phyloP scores from a whole-genome alignment of 2,329 filamentous ascomycete species.

The Pestalotiopsis sp. region DNA sequence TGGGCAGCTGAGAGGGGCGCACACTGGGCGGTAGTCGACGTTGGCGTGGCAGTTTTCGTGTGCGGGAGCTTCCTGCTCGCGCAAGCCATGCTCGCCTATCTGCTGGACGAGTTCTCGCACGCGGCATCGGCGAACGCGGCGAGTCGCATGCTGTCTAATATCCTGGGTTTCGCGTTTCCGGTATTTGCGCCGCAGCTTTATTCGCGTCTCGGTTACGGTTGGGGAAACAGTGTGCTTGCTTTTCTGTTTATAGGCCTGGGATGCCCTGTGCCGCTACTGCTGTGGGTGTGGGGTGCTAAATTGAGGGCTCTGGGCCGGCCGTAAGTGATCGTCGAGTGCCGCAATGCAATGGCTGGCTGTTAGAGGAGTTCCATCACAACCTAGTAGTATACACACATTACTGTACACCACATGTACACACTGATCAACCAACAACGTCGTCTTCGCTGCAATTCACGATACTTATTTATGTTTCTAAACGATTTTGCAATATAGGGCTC shows the following conservation, averaged over 20 bases:
- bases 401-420: no score
- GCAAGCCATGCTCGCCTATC: neutral
- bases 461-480: no score
- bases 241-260: constrained; percentile 37
- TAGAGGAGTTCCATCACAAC: no score
- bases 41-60: constrained; percentile 50
- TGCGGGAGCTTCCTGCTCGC: neutral
- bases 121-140: constrained; percentile 7
- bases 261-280: constrained; percentile 19
- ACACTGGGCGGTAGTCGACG: constrained; percentile 60
- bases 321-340: neutral
- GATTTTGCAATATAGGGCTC: no score
- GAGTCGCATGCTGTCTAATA: constrained; percentile 27
- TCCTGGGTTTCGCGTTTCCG: constrained; percentile 57
- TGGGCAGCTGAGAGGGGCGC: constrained; percentile 54
- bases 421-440: no score
- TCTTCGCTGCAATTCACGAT: no score
- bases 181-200: constrained; percentile 50
- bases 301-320: constrained; percentile 19
- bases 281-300: constrained; percentile 27
- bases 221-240: constrained; percentile 39
- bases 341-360: no score
- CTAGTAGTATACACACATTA: no score
- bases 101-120: constrained; percentile 14
- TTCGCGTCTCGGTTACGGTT: constrained; percentile 42